Evolutionary conservation across 306 rosid genomes (phyloP).

Genomic region (Inga leiocalycina): DNA sequence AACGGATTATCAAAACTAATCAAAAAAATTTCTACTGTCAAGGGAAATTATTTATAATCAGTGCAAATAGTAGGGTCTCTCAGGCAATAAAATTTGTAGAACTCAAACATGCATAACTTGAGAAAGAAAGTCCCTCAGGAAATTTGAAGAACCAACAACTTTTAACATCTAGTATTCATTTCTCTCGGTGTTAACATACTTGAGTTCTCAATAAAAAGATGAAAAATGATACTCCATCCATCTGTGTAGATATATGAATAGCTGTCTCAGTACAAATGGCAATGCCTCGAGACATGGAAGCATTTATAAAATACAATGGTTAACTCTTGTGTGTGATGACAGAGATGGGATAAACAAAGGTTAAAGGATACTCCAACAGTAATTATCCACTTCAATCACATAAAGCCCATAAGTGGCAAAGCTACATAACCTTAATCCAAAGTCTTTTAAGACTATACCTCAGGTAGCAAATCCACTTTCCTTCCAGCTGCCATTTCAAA

Average conservation of each 20-base stretch:
- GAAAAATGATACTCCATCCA: not conserved
- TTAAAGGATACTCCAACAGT: not conserved
- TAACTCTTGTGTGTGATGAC: slow-evolving; percentile 5
- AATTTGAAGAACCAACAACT: slow-evolving; percentile 14
- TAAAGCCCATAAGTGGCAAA: slow-evolving; percentile 1
- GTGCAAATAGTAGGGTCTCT: not conserved
- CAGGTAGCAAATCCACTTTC: slow-evolving; percentile 64
- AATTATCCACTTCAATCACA: slow-evolving; percentile 13
- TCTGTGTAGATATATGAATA: not conserved
- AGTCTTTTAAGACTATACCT: slow-evolving; percentile 47
- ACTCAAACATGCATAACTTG: slow-evolving; percentile 5
- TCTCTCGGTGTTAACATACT: slow-evolving; percentile 10
- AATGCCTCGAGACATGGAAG: slow-evolving; percentile 1
- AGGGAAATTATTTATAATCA: slow-evolving; percentile 13
- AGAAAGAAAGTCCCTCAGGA: slow-evolving; percentile 19
- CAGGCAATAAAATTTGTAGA: not conserved
- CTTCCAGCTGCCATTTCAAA: slow-evolving; percentile 65
- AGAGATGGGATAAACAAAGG: not conserved
- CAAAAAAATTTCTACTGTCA: not conserved
- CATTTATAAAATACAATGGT: slow-evolving; percentile 17
- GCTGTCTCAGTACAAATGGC: not conserved
- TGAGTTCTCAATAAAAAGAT: slow-evolving; percentile 22
- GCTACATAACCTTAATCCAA: not conserved
- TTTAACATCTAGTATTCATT: slow-evolving; percentile 13
- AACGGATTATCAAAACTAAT: not conserved